phyloP scores from a whole-genome alignment of 192 early-diverging fungal species.

The Cetraspora pellucida region DNA sequence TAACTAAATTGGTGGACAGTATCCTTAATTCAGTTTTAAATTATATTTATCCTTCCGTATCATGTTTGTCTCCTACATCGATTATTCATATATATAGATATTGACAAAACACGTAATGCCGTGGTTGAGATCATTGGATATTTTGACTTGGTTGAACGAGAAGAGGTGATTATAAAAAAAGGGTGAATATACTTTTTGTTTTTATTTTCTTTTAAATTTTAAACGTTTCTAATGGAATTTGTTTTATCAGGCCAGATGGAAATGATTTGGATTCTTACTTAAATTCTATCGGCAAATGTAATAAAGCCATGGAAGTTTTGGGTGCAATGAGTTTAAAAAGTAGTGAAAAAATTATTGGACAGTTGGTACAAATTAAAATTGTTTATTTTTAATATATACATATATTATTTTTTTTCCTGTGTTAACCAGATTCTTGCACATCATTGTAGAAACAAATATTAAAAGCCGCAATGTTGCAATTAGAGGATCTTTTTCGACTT shows the following conservation, averaged over 20 bases:
- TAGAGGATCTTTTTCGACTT: conserved; percentile 60
- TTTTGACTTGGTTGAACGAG: conserved; percentile 67
- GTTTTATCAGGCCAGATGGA: conserved; percentile 51
- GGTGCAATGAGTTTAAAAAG: conserved; percentile 22
- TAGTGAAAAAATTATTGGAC: conserved; percentile 48
- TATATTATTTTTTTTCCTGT: not conserved
- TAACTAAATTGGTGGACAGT: conserved; percentile 77
- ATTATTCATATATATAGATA: conserved; percentile 51
- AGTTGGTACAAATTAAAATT: conserved; percentile 40
- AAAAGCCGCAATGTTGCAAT: conserved; percentile 56
- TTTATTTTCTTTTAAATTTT: not conserved
- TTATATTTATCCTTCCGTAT: not conserved
- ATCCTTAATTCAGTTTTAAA: conserved; percentile 30
- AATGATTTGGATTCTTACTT: conserved; percentile 61
- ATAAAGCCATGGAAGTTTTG: conserved; percentile 50
- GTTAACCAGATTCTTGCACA: not conserved
- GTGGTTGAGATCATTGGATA: conserved; percentile 66
- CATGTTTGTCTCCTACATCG: not conserved
- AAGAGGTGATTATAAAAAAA: conserved; percentile 67
- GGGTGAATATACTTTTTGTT: conserved; percentile 47
- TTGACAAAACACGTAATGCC: conserved; percentile 62
- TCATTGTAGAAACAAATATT: conserved; percentile 47
- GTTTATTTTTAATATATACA: not conserved
- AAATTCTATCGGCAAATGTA: conserved; percentile 58
- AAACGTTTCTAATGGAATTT: not conserved